phyloP scores from a whole-genome alignment of 805 yeast genomes.

The Barnettozyma siamensis region DNA sequence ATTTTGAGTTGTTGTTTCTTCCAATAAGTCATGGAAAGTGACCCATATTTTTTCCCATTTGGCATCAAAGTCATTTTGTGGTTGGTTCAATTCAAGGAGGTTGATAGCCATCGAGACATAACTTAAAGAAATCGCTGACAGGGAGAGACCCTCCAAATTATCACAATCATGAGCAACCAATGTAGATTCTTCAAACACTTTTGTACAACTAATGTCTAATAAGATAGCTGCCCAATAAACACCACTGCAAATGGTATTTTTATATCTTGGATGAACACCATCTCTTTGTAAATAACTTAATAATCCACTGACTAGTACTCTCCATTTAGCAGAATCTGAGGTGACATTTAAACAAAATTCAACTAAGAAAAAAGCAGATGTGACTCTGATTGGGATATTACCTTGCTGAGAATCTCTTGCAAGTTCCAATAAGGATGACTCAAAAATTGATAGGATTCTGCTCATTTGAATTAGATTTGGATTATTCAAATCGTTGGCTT shows the following conservation, averaged over 20 bases:
- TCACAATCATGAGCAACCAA: conserved; percentile 8
- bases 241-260: conserved; percentile 1
- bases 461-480: background rate
- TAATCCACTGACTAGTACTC: conserved; percentile 1
- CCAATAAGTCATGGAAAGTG: conserved; percentile 8
- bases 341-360: conserved; percentile 2
- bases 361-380: conserved; percentile 4
- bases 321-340: conserved; percentile 3
- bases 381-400: conserved; percentile 1
- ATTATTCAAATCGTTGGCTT: background rate
- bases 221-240: conserved; percentile 6
- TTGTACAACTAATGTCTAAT: conserved; percentile 4
- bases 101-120: conserved; percentile 9
- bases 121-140: conserved; percentile 2
- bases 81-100: conserved; percentile 3
- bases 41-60: conserved; percentile 36
- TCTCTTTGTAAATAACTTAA: conserved; percentile 6
- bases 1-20: background rate
- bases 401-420: conserved; percentile 5
- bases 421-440: conserved; percentile 4
- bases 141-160: conserved; percentile 2
- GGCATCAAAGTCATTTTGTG: conserved; percentile 23
- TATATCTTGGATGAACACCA: conserved; percentile 5
- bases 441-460: conserved; percentile 6
- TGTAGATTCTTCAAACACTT: conserved; percentile 7